A percentile compares a stretch with the other conserved stretches of the same genome.
Evolutionary conservation across 768 basidiomycete genomes (phyloP).

Genomic region (Chiua virens): DNA sequence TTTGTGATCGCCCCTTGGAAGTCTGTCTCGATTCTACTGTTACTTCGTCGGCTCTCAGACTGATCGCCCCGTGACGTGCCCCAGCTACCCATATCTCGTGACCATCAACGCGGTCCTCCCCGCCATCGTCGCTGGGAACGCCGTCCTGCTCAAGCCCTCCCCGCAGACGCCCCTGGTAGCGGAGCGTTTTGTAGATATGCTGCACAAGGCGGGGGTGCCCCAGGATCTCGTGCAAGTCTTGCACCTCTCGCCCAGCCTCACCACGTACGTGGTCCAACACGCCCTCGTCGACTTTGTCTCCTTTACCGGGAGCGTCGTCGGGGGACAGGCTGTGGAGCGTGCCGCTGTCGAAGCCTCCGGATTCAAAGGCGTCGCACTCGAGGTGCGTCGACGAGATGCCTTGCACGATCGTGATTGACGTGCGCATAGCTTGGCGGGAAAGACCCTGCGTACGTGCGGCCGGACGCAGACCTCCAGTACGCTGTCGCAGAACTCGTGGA

Average conservation of each 20-base stretch:
- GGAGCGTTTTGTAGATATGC: constrained; percentile 71
- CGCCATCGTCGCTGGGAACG: constrained; percentile 86
- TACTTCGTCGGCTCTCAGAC: too few relatives aligned
- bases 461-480: constrained; percentile 83
- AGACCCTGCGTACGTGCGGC: constrained; percentile 93
- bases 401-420: constrained; percentile 3
- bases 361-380: constrained; percentile 87
- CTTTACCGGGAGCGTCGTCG: constrained; percentile 87
- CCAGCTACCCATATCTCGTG: constrained; percentile 85
- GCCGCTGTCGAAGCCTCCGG: constrained; percentile 63
- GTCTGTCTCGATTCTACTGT: constrained; percentile 41
- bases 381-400: constrained; percentile 45
- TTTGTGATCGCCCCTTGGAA: constrained; percentile 93
- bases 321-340: constrained; percentile 71
- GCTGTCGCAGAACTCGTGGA: constrained; percentile 88
- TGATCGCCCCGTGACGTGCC: background rate
- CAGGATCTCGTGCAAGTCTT: constrained; percentile 69
- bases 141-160: constrained; percentile 91
- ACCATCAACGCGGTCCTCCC: constrained; percentile 92
- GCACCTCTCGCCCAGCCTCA: constrained; percentile 67
- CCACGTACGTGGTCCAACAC: constrained; percentile 61
- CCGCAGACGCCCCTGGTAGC: constrained; percentile 93
- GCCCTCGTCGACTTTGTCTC: constrained; percentile 74
- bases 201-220: constrained; percentile 79
- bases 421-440: constrained; percentile 85